These are phyloP conservation scores for Globisporangium nagaii DNA, from an alignment of 352 stramenopile species.

Conservation along the genomic window DNA sequence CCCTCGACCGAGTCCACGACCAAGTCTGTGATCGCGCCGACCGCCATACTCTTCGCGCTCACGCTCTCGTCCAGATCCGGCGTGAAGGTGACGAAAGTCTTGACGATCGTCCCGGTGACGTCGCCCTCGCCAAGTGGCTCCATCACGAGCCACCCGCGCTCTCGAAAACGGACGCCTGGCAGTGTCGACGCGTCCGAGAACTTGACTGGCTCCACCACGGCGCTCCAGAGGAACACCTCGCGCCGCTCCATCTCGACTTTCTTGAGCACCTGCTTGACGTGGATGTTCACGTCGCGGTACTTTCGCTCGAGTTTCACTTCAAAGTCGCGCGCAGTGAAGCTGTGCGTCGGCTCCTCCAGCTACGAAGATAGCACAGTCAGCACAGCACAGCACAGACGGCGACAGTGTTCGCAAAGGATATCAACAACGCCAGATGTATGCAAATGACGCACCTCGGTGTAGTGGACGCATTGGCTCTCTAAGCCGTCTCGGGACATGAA, in stretches of 20 bases:
- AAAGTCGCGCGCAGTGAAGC: constrained; percentile 1
- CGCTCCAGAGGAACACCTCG: constrained; percentile 4
- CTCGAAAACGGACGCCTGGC: constrained; percentile 4
- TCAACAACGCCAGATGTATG: no score
- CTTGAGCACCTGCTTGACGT: constrained; percentile 10
- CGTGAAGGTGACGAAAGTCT: constrained; percentile 3
- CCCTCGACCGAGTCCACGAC: constrained; percentile 7
- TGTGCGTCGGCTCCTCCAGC: background rate
- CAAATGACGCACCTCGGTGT: background rate
- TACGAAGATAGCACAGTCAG: background rate
- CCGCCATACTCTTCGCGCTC: background rate
- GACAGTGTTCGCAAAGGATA: no score
- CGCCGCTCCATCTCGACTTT: background rate
- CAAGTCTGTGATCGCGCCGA: constrained; percentile 8
- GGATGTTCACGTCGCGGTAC: constrained; percentile 1
- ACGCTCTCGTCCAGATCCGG: constrained; percentile 1
- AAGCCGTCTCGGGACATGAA: constrained; percentile 23
- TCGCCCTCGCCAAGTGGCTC: background rate
- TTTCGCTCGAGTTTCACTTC: background rate
- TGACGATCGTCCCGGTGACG: constrained; percentile 3
- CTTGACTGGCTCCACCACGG: constrained; percentile 3
- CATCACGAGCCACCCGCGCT: constrained; percentile 7
- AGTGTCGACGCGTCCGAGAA: background rate
- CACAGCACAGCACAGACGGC: background rate
- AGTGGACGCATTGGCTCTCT: constrained; percentile 23